A percentile compares a stretch with the other conserved stretches of the same genome.
phyloP scores from a whole-genome alignment of 176 grass and related monocot species.

The Elaeis guineensis region DNA sequence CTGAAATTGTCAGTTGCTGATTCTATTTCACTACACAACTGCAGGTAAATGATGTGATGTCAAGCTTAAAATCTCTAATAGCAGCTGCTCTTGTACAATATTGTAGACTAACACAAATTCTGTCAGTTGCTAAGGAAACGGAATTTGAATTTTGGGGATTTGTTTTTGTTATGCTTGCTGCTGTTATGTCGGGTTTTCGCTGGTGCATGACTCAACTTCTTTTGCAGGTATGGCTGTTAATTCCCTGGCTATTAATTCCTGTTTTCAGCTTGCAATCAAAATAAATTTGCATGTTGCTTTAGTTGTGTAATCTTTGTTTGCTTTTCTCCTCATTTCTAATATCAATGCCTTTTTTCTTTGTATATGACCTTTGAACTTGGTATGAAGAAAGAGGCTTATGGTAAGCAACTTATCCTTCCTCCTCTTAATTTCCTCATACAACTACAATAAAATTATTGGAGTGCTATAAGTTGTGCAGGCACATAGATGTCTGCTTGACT shows the following conservation, averaged over 20 bases:
- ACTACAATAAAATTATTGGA: background rate
- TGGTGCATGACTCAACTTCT: slow-evolving; percentile 99
- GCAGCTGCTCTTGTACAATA: slow-evolving; percentile 16
- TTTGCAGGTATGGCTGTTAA: slow-evolving; percentile 54
- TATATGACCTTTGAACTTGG: slow-evolving; percentile 38
- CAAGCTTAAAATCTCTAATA: background rate
- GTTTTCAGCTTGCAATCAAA: background rate
- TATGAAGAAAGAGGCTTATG: slow-evolving; percentile 53
- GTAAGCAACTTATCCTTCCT: slow-evolving; percentile 19
- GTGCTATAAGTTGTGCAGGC: too few species aligned
- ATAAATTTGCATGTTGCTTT: background rate
- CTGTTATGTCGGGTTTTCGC: slow-evolving; percentile 97
- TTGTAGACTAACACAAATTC: slow-evolving; percentile 21
- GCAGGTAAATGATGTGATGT: too few species aligned
- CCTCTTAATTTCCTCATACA: background rate
- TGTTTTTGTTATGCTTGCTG: slow-evolving; percentile 91
- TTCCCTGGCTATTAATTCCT: background rate
- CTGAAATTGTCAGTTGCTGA: too few species aligned
- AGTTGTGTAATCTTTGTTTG: too few species aligned
- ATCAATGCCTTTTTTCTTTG: slow-evolving; percentile 28
- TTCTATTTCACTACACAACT: too few species aligned
- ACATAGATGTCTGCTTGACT: too few species aligned
- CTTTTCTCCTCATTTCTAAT: slow-evolving; percentile 13
- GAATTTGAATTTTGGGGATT: slow-evolving; percentile 98
- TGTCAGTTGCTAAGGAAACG: slow-evolving; percentile 81